Evolutionary conservation across 2,329 filamentous ascomycete species (phyloP), one percentile per base, ranked within the genome.

Genomic region (Aspergillus arachidicola): DNA sequence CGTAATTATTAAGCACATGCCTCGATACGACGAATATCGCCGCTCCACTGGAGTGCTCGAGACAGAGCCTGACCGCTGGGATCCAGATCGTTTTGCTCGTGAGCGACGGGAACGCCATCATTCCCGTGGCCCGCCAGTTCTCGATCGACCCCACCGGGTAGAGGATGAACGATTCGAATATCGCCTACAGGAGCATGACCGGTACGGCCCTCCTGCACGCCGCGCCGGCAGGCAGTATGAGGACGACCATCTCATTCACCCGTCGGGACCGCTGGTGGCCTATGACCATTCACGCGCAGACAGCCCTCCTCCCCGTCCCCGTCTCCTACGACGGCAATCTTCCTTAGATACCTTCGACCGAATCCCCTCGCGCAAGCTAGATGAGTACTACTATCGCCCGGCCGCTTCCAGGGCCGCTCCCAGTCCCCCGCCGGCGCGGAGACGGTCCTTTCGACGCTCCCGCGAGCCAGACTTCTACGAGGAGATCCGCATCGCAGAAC

Each of bases 261-360:
- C 79, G 76, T 64, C 83, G 32, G 84, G 83, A 61, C 82, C 85
- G 7, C 77, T 88, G 67, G 84, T 81, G 62, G 84, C 87, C 58
- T 87, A 85, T 53, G 82, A 85, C 58, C 86, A 87, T 62, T 82
- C 85, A 59, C 85, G 86, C 36, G 85, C 86, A 11, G 85, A 84
- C 3, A 79, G 83, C 59, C 79, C 83, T 50, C 80, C 81, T 53
- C 83, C 85, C 38, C 85, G 91, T 53, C 93, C 93, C 2, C 83
- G 84, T 34, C 84, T 94, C 66, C 73, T 95, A 57, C 87, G 94
- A 62, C 87, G 94, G 50, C 93, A 96, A 76, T 96, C 93, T 16
- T 96, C 93, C 58, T 84, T 97, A 45, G 94, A 97, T 76, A 96
- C 91, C 0, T 97, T 93, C 74, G 94, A 97, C 78, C 89, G 93